phyloP scores from a whole-genome alignment of 495 filamentous ascomycete species.

The Tuber umbilicatum region DNA sequence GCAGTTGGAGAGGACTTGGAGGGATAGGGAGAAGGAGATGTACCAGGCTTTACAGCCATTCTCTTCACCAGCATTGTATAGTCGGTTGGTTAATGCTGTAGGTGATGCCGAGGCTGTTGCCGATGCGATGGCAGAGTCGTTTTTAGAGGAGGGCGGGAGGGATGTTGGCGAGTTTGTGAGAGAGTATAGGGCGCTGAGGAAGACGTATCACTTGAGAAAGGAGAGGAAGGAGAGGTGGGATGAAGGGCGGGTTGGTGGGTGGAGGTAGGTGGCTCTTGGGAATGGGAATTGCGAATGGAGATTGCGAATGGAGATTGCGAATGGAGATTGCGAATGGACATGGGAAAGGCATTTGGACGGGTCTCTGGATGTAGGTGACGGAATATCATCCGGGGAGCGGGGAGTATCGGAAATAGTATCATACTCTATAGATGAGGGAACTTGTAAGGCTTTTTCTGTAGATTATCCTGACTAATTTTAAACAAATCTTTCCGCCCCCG shows the following conservation, averaged over 20 bases:
- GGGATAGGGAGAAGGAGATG: conserved; percentile 78
- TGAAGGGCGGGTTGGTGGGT: conserved; percentile 86
- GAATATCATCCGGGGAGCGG: background rate
- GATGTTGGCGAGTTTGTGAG: conserved; percentile 79
- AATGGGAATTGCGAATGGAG: background rate
- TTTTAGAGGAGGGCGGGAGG: conserved; percentile 59
- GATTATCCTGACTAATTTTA: background rate
- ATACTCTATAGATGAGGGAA: background rate
- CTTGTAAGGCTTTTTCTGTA: background rate
- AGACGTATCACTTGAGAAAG: conserved; percentile 63
- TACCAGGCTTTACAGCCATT: conserved; percentile 78
- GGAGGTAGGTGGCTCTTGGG: conserved; percentile 55
- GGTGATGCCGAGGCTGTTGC: conserved; percentile 79
- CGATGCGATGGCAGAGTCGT: conserved; percentile 79
- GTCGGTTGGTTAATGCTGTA: conserved; percentile 64
- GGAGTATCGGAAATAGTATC: background rate
- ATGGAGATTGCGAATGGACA: background rate
- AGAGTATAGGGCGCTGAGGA: conserved; percentile 68
- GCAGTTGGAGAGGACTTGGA: conserved; percentile 85
- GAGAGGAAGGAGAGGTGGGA: conserved; percentile 90
- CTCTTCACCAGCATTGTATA: conserved; percentile 74
- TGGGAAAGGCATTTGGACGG: background rate
- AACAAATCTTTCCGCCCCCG: background rate
- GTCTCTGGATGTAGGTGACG: background rate
- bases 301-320: background rate